Evolutionary conservation across 2,329 filamentous ascomycete species (phyloP), one percentile per base, ranked within the genome.

Genomic region (Cercospora nicotianae): DNA sequence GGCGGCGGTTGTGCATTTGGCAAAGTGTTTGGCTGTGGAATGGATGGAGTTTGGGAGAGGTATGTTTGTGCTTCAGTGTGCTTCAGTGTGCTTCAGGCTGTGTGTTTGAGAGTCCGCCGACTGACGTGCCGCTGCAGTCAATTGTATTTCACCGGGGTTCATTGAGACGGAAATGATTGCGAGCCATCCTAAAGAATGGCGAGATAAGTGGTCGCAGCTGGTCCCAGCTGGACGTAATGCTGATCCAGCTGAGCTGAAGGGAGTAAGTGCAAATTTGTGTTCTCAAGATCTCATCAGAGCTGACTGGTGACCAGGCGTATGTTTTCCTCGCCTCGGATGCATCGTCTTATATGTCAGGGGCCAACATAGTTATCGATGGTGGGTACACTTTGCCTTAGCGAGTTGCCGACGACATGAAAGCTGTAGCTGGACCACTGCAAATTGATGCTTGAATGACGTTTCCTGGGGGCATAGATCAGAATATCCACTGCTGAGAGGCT

Each of bases 21-120:
- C 87, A 58, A 87, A 84, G 70, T 88, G 83, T 42, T 79, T 93
- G 16, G 91, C 90, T 0, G 90, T 88, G 0, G 91, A 94, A 78
- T 93, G 90, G 91, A 92, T 93, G 0, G 85, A 89, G 71, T 73
- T 73, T 63, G 70, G 30, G 45, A 48, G 63, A 30, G 55, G 55
- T 59, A 33, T 79, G 75, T 23, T 9, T 39, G 36, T 39, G 16
- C n/a, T n/a, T n/a, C n/a, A n/a, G n/a, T n/a, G n/a, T n/a, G n/a
- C n/a, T n/a, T n/a, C n/a, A n/a, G n/a, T n/a, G n/a, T n/a, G n/a
- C n/a, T n/a, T n/a, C n/a, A n/a, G n/a, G n/a, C n/a, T n/a, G n/a
- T n/a, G n/a, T n/a, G n/a, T n/a, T n/a, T n/a, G n/a, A n/a, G n/a
- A n/a, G n/a, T n/a, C n/a, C n/a, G n/a, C n/a, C n/a, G n/a, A 28